Base-by-base conservation (phyloP, 2,329 filamentous ascomycete species). In the Sclerotinia subarctica region DNA sequence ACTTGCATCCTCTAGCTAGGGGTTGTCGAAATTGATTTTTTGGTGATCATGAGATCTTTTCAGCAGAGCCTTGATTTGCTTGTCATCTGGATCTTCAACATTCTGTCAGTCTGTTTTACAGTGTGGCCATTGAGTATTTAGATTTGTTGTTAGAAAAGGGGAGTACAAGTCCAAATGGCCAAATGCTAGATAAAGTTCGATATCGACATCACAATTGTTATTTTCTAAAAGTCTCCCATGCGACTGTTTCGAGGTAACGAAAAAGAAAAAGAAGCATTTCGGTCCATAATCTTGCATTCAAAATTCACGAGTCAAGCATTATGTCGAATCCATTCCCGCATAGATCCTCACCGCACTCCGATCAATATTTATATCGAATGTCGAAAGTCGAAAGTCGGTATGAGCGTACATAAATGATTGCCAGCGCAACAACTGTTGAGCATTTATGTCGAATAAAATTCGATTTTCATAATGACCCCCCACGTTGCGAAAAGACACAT, bases 401-500 rank as follows among this genome's bases (percentile, higher is more conserved):
- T n/a, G n/a, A n/a, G n/a, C n/a, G n/a, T n/a, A n/a, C n/a, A n/a
- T n/a, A n/a, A n/a, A n/a, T n/a, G n/a, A n/a, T 17, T 56, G 38
- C 63, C 51, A 65, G 35, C 38, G 51, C 51, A 64, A 35, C 51
- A 64, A 29, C 49, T 49, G 32, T 64, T 64, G 19, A 52, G 15
- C 10, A 52, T 24, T n/a, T 7, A 35, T 29, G 10, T 49, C 46
- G 47, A 64, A 64, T 52, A 58, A 44, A 26, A 24, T 58, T 44
- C 15, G 6, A 35, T 62, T 62, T 29, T 13, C 21, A 21, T 59
- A 15, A 38, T 21, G 35, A 59, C 32, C 56, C 32, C 56, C 32
- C 32, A 38, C 56, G 35, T 44, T 44, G 44, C 56, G 56, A 42
- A 26, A 21, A 13, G 35, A 38, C 35, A 35, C 19, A 58, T 58